phyloP scores from a whole-genome alignment of 192 early-diverging fungal genomes.

The Physocladia obscura region DNA sequence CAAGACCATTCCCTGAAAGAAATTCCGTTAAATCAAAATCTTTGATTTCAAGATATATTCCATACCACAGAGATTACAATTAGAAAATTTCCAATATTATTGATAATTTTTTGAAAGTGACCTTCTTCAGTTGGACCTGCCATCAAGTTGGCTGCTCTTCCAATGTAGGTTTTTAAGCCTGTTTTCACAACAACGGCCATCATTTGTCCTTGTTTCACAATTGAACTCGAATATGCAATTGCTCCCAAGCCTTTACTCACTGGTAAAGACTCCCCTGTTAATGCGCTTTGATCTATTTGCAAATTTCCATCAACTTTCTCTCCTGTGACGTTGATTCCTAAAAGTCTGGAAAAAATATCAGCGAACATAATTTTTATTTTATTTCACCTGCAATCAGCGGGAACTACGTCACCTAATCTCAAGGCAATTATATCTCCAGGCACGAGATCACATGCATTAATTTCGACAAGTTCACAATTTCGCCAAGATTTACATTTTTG shows the following conservation, averaged over 20 bases:
- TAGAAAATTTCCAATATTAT: constrained; percentile 89
- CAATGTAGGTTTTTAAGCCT: constrained; percentile 91
- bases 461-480: constrained; percentile 74
- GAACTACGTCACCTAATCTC: constrained; percentile 85
- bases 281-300: constrained; percentile 88
- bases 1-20: constrained; percentile 39
- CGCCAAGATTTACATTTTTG: constrained; percentile 87
- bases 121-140: constrained; percentile 88
- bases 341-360: constrained; percentile 45
- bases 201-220: constrained; percentile 94
- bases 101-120: constrained; percentile 96
- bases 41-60: neutral
- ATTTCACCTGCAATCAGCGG: constrained; percentile 68
- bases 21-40: neutral
- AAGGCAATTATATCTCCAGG: constrained; percentile 88
- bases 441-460: constrained; percentile 76
- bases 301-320: constrained; percentile 77
- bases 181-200: constrained; percentile 91
- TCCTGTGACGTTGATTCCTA: constrained; percentile 56
- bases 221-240: constrained; percentile 88
- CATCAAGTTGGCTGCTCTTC: constrained; percentile 90
- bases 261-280: constrained; percentile 93
- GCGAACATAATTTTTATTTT: neutral
- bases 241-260: constrained; percentile 78
- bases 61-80: constrained; percentile 66